These are phyloP conservation scores for Hippophae rhamnoides DNA, from an alignment of 306 rosid genomes.

Conservation along the genomic window DNA sequence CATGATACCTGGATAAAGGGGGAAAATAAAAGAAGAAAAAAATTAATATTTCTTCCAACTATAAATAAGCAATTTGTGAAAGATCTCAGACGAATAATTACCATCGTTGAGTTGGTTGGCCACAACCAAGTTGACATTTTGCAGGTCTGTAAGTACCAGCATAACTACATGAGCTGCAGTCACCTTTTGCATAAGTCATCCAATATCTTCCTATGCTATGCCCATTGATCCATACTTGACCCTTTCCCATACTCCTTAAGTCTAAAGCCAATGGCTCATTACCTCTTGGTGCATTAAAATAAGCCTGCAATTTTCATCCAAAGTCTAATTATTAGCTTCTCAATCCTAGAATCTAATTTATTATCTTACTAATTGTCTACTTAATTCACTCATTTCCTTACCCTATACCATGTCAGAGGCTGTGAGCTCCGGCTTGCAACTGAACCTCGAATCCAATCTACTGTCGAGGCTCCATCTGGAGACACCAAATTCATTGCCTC, in stretches of 20 bases:
- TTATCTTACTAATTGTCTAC: neutral
- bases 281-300: constrained; percentile 67
- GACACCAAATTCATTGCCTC: constrained; percentile 71
- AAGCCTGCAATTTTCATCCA: constrained; percentile 45
- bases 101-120: constrained; percentile 92
- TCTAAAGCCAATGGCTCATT: constrained; percentile 76
- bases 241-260: constrained; percentile 86
- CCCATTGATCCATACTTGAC: constrained; percentile 98
- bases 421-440: constrained; percentile 36
- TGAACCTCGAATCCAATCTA: constrained; percentile 59
- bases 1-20: constrained; percentile 65
- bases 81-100: constrained; percentile 14
- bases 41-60: neutral
- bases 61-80: neutral
- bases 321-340: constrained; percentile 2
- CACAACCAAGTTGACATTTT: constrained; percentile 70
- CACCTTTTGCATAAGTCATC: constrained; percentile 77
- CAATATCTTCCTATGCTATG: constrained; percentile 94
- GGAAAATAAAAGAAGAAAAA: constrained; percentile 5
- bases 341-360: neutral
- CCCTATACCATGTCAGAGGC: constrained; percentile 88
- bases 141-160: constrained; percentile 53
- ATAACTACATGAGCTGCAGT: constrained; percentile 58
- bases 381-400: constrained; percentile 12
- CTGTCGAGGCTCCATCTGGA: constrained; percentile 49